A percentile compares a stretch with the other conserved stretches of the same genome.
Conservation (phyloP, 2,329 filamentous ascomycete genomes). For the Gaeumannomyces tritici region DNA sequence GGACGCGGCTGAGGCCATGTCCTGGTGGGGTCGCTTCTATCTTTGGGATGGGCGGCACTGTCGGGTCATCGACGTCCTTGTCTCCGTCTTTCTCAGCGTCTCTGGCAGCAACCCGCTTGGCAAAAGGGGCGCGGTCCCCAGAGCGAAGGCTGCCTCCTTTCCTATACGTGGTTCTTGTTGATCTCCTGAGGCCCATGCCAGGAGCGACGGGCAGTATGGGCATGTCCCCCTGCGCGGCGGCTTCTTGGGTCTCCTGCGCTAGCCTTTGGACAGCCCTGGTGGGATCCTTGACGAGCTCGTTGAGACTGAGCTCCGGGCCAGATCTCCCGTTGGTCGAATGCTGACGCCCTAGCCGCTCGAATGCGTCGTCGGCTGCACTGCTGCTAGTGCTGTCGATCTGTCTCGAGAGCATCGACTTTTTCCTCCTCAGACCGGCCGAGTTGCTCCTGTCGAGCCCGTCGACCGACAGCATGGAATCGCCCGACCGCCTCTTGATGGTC, state of each 20-base stretch:
- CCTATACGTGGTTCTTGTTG: constrained; percentile 84
- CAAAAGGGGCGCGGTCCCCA: constrained; percentile 65
- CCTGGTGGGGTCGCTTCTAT: constrained; percentile 36
- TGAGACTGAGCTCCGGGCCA: constrained; percentile 58
- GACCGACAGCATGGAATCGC: constrained; percentile 55
- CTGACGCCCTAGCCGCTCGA: constrained; percentile 68
- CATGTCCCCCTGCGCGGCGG: constrained; percentile 54
- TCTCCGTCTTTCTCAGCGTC: constrained; percentile 52
- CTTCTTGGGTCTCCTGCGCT: constrained; percentile 41
- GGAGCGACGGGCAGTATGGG: constrained; percentile 75
- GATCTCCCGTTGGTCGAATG: constrained; percentile 49
- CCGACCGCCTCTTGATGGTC: constrained; percentile 75
- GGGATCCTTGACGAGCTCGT: constrained; percentile 75
- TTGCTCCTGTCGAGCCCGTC: constrained; percentile 43
- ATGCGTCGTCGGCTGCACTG: constrained; percentile 54
- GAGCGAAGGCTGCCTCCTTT: constrained; percentile 75
- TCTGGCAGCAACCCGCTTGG: constrained; percentile 58
- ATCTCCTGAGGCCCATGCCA: constrained; percentile 74
- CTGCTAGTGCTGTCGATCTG: constrained; percentile 69
- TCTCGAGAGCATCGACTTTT: constrained; percentile 91
- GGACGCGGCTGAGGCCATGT: constrained; percentile 49
- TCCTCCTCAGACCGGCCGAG: constrained; percentile 62
- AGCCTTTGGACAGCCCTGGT: constrained; percentile 61
- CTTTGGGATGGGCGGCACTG: constrained; percentile 21
- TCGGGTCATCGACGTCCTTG: constrained; percentile 34